These are phyloP conservation scores for Vaccinium corymbosum DNA, from an alignment of 148 eudicot species.

Conservation along the genomic window DNA sequence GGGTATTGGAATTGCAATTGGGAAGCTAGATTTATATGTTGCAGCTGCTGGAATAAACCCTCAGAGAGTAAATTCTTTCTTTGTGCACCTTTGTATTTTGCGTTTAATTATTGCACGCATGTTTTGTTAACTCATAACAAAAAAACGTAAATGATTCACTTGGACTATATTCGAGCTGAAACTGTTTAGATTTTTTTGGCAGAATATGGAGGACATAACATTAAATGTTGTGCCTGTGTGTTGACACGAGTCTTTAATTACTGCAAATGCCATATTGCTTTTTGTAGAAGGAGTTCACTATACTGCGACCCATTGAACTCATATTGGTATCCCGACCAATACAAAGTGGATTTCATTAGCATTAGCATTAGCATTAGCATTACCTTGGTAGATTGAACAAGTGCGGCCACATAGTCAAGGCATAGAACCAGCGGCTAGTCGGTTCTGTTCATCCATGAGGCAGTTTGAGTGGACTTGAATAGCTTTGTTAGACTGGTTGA, in stretches of 20 bases:
- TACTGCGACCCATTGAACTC: neutral
- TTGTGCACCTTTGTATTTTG: neutral
- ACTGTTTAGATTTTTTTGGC: neutral
- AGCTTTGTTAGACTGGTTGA: neutral
- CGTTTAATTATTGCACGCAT: neutral
- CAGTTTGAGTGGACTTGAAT: slow-evolving; percentile 2
- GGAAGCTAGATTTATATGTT: slow-evolving; percentile 91
- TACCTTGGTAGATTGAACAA: neutral
- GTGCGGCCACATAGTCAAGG: neutral
- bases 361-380: neutral
- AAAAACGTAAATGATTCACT: neutral
- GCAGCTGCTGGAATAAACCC: slow-evolving; percentile 99
- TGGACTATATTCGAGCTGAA: neutral
- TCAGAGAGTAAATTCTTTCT: slow-evolving; percentile 64
- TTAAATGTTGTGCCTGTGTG: neutral
- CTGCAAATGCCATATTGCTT: neutral
- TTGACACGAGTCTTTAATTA: neutral
- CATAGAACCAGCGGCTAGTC: neutral
- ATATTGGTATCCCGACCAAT: neutral
- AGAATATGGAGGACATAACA: neutral
- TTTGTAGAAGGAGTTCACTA: neutral
- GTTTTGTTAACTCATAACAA: neutral
- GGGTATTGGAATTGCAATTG: slow-evolving; percentile 90
- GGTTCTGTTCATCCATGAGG: neutral
- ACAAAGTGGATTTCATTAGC: neutral